Evolutionary conservation across 768 basidiomycete genomes (phyloP).

Genomic region (Cystobasidium onofrii): DNA sequence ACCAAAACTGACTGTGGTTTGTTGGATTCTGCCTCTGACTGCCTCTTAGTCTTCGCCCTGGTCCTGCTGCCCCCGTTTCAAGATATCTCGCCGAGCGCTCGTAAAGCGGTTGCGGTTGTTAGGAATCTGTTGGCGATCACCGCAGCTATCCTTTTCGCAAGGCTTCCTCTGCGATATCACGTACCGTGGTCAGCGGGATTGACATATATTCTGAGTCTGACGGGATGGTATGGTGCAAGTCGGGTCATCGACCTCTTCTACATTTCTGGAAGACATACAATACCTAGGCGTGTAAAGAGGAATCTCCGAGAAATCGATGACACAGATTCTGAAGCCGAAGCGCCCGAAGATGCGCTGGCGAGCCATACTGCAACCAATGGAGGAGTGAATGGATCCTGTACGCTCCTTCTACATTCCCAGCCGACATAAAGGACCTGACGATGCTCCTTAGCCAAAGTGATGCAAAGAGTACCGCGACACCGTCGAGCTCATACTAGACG

Average conservation of each 20-base stretch:
- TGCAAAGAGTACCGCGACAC: background rate
- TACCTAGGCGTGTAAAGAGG: conserved; percentile 20
- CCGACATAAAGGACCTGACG: no score
- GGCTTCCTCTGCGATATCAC: conserved; percentile 17
- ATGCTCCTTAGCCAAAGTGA: no score
- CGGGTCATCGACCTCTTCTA: conserved; percentile 22
- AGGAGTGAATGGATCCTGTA: background rate
- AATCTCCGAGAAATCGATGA: conserved; percentile 19
- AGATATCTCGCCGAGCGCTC: background rate
- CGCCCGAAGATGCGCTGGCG: background rate
- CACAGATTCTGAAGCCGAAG: conserved; percentile 24
- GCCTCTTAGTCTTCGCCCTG: conserved; percentile 7
- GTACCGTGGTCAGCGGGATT: conserved; percentile 24
- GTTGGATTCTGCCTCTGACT: no score
- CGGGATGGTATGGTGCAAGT: conserved; percentile 21
- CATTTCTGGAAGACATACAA: background rate
- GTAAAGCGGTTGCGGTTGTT: background rate
- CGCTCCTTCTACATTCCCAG: background rate
- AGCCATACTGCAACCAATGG: background rate
- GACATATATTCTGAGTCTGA: conserved; percentile 25
- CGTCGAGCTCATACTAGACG: background rate
- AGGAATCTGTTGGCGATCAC: background rate
- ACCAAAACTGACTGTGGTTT: no score
- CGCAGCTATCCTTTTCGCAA: conserved; percentile 12
- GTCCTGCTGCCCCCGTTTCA: conserved; percentile 24